Evolutionary conservation across 352 stramenopile genomes (phyloP).

Genomic region (Phytopythium sindhum): DNA sequence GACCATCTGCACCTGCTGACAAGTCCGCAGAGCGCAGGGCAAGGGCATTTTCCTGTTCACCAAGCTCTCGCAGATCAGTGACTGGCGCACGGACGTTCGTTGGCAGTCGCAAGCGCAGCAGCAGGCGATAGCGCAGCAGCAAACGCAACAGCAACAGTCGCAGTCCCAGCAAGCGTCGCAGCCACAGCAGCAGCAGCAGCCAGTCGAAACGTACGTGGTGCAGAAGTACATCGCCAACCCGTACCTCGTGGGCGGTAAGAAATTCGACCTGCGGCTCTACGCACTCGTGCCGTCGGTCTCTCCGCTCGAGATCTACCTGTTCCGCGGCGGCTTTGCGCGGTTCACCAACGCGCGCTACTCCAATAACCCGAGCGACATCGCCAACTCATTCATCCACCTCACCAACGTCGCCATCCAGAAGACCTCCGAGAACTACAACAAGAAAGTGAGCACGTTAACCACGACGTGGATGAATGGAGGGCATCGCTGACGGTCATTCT

Average conservation of each 20-base stretch:
- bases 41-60: slow-evolving; percentile 96
- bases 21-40: slow-evolving; percentile 54
- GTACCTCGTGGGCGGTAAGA: slow-evolving; percentile 93
- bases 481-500: not conserved
- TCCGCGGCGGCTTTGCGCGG: slow-evolving; percentile 87
- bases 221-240: slow-evolving; percentile 94
- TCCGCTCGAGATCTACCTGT: slow-evolving; percentile 91
- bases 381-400: slow-evolving; percentile 92
- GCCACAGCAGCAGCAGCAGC: not conserved
- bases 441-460: slow-evolving; percentile 26
- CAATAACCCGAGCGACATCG: slow-evolving; percentile 85
- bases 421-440: slow-evolving; percentile 93
- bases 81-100: slow-evolving; percentile 91
- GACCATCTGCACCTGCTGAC: not conserved
- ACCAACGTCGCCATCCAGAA: slow-evolving; percentile 96
- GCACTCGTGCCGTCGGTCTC: slow-evolving; percentile 91
- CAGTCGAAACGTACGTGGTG: slow-evolving; percentile 91
- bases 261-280: slow-evolving; percentile 94
- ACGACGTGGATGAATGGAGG: not conserved
- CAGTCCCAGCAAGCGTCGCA: not conserved
- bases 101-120: slow-evolving; percentile 75
- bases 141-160: slow-evolving; percentile 65
- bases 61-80: slow-evolving; percentile 91
- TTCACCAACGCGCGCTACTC: slow-evolving; percentile 92
- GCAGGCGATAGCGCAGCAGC: not conserved